Base-by-base conservation (phyloP, 2,329 filamentous ascomycete species). In the Hypoxylon sp. region DNA sequence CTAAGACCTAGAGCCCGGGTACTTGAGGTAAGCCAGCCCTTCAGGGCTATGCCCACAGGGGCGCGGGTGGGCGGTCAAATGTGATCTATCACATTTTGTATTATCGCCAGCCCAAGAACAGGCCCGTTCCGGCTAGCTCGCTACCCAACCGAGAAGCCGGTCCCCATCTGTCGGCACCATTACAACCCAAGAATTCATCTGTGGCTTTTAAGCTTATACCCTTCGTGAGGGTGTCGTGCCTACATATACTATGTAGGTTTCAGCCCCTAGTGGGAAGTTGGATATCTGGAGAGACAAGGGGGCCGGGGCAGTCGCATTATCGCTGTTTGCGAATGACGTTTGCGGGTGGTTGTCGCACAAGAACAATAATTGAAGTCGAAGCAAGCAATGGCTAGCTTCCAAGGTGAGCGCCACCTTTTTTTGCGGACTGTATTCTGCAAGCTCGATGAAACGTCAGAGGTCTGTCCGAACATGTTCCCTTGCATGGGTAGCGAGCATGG, bases 21-120 rank as follows among this genome's bases (percentile, higher is more conserved):
- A 64, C 51, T 60, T 26, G 24, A 57, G 34, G 54, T 54, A 47
- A 53, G 55, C 52, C 19, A 41, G 37, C 57, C 62, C 47, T 59
- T 57, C 51, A 56, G 68, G 56, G 48, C 59, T 32, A 54, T 64
- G 51, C 59, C 54, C 57, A 58, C 24, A 62, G 44, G 59, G 59
- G 63, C 59, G 59, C 59, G 62, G 63, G 64, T 64, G 60, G 63
- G 62, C 62, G 60, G 59, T 61, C 65, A 58, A 62, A 68, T 66
- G 49, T 68, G 65, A 68, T 59, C 41, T 32, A 55, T 68, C 65
- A 68, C 46, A 56, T 65, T 52, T 43, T 41, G 41, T 44, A 55
- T 51, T 63, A 51, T 41, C 48, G 58, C 59, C 56, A 64, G 55
- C 56, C 32, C 56, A 55, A 51, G 50, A 49, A 59, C 56, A 59